Percentiles rank a stretch among this genome's conserved stretches.
Conservation (phyloP, 345 rosid genomes). For the Hibiscus mutabilis region DNA sequence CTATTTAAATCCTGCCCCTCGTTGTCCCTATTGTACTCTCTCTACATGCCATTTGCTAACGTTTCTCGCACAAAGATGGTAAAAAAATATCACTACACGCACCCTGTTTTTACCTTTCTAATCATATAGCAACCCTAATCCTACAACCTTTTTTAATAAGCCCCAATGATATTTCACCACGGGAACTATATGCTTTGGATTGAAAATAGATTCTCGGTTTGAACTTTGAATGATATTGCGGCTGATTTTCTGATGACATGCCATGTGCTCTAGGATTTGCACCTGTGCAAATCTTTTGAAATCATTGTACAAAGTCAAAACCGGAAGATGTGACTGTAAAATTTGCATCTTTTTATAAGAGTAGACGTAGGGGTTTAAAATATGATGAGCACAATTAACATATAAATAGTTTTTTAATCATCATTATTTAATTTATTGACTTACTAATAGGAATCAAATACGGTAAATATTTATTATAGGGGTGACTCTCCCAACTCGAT, state of each 20-base stretch:
- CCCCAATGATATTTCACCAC: too few species aligned
- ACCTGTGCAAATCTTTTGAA: neutral
- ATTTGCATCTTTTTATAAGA: neutral
- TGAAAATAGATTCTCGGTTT: too few species aligned
- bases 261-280: constrained; percentile 21
- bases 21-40: constrained; percentile 1
- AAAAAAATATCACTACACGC: neutral
- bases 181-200: too few species aligned
- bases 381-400: too few species aligned
- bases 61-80: constrained; percentile 8
- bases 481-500: too few species aligned
- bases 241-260: constrained; percentile 21
- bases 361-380: too few species aligned
- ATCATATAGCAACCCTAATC: constrained; percentile 24
- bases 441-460: too few species aligned
- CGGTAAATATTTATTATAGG: too few species aligned
- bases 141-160: too few species aligned
- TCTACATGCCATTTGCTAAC: neutral
- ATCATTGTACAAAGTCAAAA: constrained; percentile 2
- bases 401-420: too few species aligned
- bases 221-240: neutral
- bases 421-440: too few species aligned
- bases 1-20: too few species aligned
- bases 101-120: neutral
- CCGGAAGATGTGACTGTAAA: constrained; percentile 3